Evolutionary conservation across 2,329 filamentous ascomycete genomes (phyloP), one percentile per base, ranked within the genome.

Genomic region (Ceratocystis variospora): DNA sequence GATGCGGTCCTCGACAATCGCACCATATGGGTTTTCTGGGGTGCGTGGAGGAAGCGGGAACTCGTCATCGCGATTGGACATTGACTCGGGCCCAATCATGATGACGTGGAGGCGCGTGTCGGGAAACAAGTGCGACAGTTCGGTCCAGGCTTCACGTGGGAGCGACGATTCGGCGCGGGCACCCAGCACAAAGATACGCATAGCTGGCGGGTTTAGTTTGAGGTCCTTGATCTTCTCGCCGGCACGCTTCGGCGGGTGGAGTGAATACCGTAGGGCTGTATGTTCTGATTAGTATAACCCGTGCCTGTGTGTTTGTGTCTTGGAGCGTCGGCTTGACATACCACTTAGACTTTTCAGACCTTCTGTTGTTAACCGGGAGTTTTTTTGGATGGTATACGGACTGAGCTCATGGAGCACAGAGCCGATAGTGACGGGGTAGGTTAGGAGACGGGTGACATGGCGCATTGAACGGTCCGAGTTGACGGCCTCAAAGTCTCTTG

Each of bases 101-200:
- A 97, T 83, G 28, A 99, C 77, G 73, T 97, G 93, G 71, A 99
- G 87, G 68, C 87, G 84, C n/a, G 90, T 84, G 67, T 88, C 84
- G n/a, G 92, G 93, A 79, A 99, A 99, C 70, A 99, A 84, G 76
- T 96, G 87, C n/a, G 89, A 85, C 65, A 99, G 80, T 75, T 99
- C 94, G 33, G 93, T 81, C 94, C 95, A 99, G 63, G 92, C 89
- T 72, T 96, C 87, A 69, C 95, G 87, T 3, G 94, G 94, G 2
- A 99, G 83, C 22, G 92, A 97, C 3, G 94, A 97, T 76, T 99
- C 94, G n/a, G 94, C 95, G 62, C 94, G 89, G 33, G 94, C 94
- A 65, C 94, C 94, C 2, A 99, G 83, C 62, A 97, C 86, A 76
- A 99, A 99, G 69, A 99, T 80, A 65, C 94, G 87, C 62, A 97